Evolutionary conservation across 108 stramenopile species (phyloP).

Genomic region (Parietichytrium sp.): DNA sequence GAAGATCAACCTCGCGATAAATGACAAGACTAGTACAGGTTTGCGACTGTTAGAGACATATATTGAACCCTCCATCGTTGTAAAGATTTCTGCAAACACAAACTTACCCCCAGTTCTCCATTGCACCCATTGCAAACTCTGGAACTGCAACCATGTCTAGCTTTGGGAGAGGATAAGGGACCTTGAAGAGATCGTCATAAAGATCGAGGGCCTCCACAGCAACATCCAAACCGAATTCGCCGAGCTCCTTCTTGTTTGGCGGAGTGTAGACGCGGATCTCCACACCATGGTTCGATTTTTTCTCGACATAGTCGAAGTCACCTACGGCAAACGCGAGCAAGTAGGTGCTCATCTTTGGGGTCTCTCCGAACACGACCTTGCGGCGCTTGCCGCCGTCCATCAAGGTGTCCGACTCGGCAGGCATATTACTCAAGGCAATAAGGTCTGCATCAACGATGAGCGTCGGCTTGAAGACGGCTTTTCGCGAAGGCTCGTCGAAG

Average conservation of each 20-base stretch:
- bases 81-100: too few relatives aligned
- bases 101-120: slow-evolving; percentile 99
- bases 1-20: slow-evolving; percentile 50
- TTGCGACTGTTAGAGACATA: too few relatives aligned
- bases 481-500: slow-evolving; percentile 93
- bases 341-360: slow-evolving; percentile 92
- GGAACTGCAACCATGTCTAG: slow-evolving; percentile 89
- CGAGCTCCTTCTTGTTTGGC: slow-evolving; percentile 74
- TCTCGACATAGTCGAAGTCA: slow-evolving; percentile 61
- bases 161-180: slow-evolving; percentile 90
- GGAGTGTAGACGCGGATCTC: slow-evolving; percentile 86
- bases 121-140: slow-evolving; percentile 89
- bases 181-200: slow-evolving; percentile 81
- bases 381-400: slow-evolving; percentile 34
- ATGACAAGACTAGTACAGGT: too few relatives aligned
- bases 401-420: slow-evolving; percentile 66
- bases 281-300: slow-evolving; percentile 67
- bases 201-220: slow-evolving; percentile 73
- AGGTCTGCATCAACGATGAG: slow-evolving; percentile 71
- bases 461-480: slow-evolving; percentile 82
- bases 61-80: too few relatives aligned
- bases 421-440: slow-evolving; percentile 87
- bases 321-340: slow-evolving; percentile 83
- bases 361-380: slow-evolving; percentile 66
- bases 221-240: slow-evolving; percentile 80